Evolutionary conservation across 2,329 filamentous ascomycete genomes (phyloP), one percentile per base, ranked within the genome.

Genomic region (Venturiaceae sp.): DNA sequence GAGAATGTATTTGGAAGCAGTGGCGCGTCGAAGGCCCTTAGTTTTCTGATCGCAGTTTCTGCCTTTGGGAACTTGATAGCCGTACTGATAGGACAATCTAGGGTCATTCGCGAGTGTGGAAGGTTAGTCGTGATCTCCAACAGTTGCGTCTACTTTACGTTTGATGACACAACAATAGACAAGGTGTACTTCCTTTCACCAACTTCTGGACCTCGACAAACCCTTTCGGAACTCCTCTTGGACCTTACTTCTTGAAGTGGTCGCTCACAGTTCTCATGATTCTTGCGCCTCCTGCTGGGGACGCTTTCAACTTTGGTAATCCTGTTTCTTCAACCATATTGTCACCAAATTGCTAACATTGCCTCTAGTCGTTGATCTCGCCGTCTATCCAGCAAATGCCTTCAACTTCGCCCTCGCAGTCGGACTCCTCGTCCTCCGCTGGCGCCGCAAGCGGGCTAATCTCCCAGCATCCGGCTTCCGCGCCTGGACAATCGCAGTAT

Each of bases 321-420:
- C 21, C 28, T 5, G 5, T 84, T 0, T 88, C 83, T 60, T 72
- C 88, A 47, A n/a, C n/a, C 71, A 90, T 2, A 76, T 84, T 16
- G 87, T 87, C 77, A 86, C 86, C 0, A 90, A 86, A 86, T 86
- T n/a, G n/a, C 83, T 63, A 46, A 46, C 21, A 26, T 26, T n/a
- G 16, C 2, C 9, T 13, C 86, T 86, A 1, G 87, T 85, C 39
- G 75, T 82, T 55, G 80, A 83, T 62, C 67, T 85, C 53, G 68
- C 71, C 59, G 69, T 66, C n/a, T 71, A 72, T 60, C 69, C 69
- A 1, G 67, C 68, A 5, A 65, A 68, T 13, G 70, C 67, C 67
- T 70, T 72, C 65, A 71, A 70, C 52, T 67, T 64, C 21, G 69
- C 70, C 55, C 68, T 71, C 5, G 64, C 64, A 7, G 67, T 67